Evolutionary conservation across 2,329 filamentous ascomycete genomes (phyloP).

Genomic region (Lasiodiplodia hormozganensis): DNA sequence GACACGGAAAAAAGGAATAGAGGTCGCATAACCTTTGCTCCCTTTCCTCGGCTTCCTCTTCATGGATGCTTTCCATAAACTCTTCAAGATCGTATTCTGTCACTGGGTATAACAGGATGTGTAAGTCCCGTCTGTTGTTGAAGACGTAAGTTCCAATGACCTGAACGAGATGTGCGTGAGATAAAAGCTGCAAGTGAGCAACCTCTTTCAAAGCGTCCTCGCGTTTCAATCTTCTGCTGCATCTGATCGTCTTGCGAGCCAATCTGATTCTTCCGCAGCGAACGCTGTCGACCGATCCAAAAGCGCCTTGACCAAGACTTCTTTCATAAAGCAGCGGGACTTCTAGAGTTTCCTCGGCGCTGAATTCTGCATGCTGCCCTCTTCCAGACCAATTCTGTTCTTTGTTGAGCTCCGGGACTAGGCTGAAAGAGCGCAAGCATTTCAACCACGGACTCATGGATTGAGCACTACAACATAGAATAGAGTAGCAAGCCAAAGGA

Average conservation of each 20-base stretch:
- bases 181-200: conserved; percentile 31
- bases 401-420: conserved; percentile 27
- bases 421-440: too few relatives aligned
- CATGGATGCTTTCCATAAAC: conserved; percentile 25
- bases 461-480: too few relatives aligned
- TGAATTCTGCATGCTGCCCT: conserved; percentile 31
- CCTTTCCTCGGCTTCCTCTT: neutral
- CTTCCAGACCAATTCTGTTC: conserved; percentile 39
- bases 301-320: conserved; percentile 29
- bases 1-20: conserved; percentile 31
- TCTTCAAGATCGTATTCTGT: conserved; percentile 32
- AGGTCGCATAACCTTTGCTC: neutral
- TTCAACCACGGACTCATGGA: too few relatives aligned
- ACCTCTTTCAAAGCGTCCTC: conserved; percentile 33
- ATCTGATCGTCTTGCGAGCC: conserved; percentile 34
- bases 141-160: conserved; percentile 35
- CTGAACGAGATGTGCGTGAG: conserved; percentile 33
- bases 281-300: conserved; percentile 33
- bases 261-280: conserved; percentile 32
- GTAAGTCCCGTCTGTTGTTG: conserved; percentile 29
- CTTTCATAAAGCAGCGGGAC: conserved; percentile 29
- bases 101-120: conserved; percentile 34
- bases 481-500: too few relatives aligned
- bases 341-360: neutral
- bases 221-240: conserved; percentile 30